These are phyloP conservation scores for Tephrocybe sp. DNA, from an alignment of 768 basidiomycete species.

Conservation along the genomic window DNA sequence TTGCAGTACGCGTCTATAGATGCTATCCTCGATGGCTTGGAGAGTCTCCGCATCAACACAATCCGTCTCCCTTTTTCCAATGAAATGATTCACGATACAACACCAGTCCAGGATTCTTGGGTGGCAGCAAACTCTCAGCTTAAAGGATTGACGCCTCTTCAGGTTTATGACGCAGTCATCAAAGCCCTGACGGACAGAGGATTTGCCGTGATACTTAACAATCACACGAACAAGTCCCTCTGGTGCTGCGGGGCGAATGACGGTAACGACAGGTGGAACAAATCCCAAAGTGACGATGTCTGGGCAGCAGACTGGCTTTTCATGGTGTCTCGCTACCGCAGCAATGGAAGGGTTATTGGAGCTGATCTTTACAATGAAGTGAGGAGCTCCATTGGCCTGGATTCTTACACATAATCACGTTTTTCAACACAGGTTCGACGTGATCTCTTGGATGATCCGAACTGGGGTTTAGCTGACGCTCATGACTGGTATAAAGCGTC, in stretches of 20 bases:
- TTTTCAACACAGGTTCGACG: constrained; percentile 11
- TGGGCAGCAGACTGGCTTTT: constrained; percentile 17
- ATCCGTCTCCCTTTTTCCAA: constrained; percentile 17
- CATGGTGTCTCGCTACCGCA: constrained; percentile 16
- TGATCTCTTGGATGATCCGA: constrained; percentile 13
- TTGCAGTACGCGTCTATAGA: constrained; percentile 9
- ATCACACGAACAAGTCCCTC: constrained; percentile 16
- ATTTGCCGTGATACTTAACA: constrained; percentile 17
- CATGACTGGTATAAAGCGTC: constrained; percentile 13
- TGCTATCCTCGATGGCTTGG: constrained; percentile 13
- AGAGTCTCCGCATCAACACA: constrained; percentile 14
- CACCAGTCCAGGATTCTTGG: constrained; percentile 11
- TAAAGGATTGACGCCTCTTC: constrained; percentile 12
- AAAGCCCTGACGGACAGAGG: constrained; percentile 14
- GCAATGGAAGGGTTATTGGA: constrained; percentile 12
- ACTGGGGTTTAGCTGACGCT: constrained; percentile 11
- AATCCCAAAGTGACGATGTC: constrained; percentile 15
- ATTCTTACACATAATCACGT: not conserved
- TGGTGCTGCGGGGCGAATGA: constrained; percentile 17
- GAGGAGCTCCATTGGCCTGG: not conserved
- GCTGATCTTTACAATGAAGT: constrained; percentile 18
- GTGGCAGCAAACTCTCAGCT: constrained; percentile 14
- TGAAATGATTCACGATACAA: constrained; percentile 18
- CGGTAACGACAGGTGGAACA: constrained; percentile 18
- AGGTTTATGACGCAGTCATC: constrained; percentile 15